Percentiles rank a stretch among this genome's conserved stretches.
phyloP scores from a whole-genome alignment of 306 rosid genomes.

The Morella rubra region DNA sequence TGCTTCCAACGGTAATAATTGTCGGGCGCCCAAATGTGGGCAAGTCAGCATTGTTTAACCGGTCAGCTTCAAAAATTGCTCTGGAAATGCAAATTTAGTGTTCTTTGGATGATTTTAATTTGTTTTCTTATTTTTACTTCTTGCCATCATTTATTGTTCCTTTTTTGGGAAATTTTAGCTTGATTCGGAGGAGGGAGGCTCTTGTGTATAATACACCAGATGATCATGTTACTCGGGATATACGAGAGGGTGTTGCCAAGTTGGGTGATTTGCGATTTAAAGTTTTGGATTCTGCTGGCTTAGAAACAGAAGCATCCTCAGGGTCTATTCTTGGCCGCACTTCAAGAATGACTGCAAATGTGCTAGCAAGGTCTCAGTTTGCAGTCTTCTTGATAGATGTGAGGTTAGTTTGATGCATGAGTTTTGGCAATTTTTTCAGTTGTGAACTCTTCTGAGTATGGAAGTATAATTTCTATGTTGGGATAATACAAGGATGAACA shows the following conservation, averaged over 20 bases:
- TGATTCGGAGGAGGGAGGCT: slow-evolving; percentile 88
- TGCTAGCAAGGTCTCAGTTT: slow-evolving; percentile 59
- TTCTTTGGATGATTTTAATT: neutral
- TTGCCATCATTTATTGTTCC: neutral
- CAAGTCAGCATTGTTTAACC: slow-evolving; percentile 70
- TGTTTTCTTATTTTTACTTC: neutral
- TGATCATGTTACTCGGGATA: slow-evolving; percentile 93
- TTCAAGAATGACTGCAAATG: slow-evolving; percentile 70
- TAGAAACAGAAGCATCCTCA: slow-evolving; percentile 72
- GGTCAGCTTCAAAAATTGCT: slow-evolving; percentile 38
- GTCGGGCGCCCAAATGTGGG: slow-evolving; percentile 79
- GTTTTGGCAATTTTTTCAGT: neutral
- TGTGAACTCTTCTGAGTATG: neutral
- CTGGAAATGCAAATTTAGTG: neutral
- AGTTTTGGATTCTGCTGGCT: slow-evolving; percentile 90
- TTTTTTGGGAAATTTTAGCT: slow-evolving; percentile 32
- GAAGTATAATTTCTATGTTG: neutral
- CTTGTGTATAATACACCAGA: slow-evolving; percentile 89
- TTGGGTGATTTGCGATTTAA: slow-evolving; percentile 81
- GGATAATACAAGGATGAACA: neutral
- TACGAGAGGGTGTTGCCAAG: slow-evolving; percentile 89
- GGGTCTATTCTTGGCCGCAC: slow-evolving; percentile 90
- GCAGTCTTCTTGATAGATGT: slow-evolving; percentile 82
- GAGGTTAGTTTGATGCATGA: slow-evolving; percentile 43
- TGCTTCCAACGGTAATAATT: slow-evolving; percentile 59